These are phyloP conservation scores for Alternaria ethzedia DNA, from an alignment of 2,329 filamentous ascomycete genomes.

Conservation along the genomic window DNA sequence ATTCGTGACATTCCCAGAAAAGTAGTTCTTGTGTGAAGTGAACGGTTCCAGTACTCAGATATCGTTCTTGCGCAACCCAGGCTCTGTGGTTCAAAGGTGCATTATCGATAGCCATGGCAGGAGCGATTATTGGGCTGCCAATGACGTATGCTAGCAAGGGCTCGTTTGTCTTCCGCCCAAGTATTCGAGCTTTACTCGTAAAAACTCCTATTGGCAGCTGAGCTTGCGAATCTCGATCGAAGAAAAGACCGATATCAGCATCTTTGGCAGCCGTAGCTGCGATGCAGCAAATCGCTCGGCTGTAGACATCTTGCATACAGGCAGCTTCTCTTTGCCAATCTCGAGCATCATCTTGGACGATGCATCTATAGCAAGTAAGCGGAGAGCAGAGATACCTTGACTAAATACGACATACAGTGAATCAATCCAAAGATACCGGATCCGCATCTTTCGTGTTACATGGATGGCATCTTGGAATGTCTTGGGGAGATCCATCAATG, in stretches of 20 bases:
- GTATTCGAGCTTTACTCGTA: background rate
- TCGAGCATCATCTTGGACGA: conserved; percentile 18
- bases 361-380: conserved; percentile 2
- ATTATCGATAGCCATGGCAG: background rate
- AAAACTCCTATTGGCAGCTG: background rate
- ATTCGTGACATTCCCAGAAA: conserved; percentile 21
- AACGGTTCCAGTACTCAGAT: conserved; percentile 14
- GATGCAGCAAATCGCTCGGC: conserved; percentile 10
- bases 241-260: conserved; percentile 1
- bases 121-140: background rate
- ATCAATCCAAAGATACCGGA: background rate
- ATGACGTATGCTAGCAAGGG: background rate
- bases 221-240: background rate
- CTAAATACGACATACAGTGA: background rate
- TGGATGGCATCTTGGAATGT: background rate
- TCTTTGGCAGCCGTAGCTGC: conserved; percentile 11
- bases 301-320: conserved; percentile 14
- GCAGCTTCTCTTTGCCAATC: conserved; percentile 15
- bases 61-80: conserved; percentile 25
- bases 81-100: conserved; percentile 18
- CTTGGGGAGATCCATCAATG: background rate
- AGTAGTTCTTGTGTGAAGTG: conserved; percentile 15
- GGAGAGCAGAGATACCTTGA: background rate
- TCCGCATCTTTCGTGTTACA: background rate
- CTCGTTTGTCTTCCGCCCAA: background rate